A percentile compares a stretch with the other conserved stretches of the same genome.
These are phyloP conservation scores for Daldinia concentrica DNA, from an alignment of 495 filamentous ascomycete genomes.

Conservation along the genomic window DNA sequence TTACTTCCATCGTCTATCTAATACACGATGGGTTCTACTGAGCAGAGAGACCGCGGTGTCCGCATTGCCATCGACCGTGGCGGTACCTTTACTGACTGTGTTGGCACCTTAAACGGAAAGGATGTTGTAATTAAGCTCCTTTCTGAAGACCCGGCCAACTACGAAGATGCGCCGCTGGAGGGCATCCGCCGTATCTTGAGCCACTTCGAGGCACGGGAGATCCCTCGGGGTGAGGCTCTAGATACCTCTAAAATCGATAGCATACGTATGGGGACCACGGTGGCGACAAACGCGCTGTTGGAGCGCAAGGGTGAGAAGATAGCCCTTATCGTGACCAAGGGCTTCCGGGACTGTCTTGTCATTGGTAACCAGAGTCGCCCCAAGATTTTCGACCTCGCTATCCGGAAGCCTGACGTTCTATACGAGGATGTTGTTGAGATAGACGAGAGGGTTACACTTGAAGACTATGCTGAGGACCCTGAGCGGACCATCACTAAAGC, in stretches of 20 bases:
- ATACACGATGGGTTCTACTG: constrained; percentile 39
- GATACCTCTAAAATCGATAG: constrained; percentile 86
- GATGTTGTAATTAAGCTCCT: constrained; percentile 88
- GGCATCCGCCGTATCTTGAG: constrained; percentile 91
- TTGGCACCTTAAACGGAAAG: constrained; percentile 68
- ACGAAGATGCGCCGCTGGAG: constrained; percentile 87
- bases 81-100: constrained; percentile 77
- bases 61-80: constrained; percentile 72
- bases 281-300: constrained; percentile 87
- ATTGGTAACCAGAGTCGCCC: constrained; percentile 88
- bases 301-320: constrained; percentile 95
- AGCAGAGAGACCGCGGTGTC: constrained; percentile 55
- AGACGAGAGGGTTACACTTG: constrained; percentile 84
- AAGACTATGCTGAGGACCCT: constrained; percentile 88
- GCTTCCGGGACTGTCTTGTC: constrained; percentile 90
- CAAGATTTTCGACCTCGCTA: constrained; percentile 84
- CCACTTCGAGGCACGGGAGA: constrained; percentile 76
- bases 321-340: constrained; percentile 89
- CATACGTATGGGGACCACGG: constrained; percentile 90
- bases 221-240: constrained; percentile 81
- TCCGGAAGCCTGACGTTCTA: constrained; percentile 80
- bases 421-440: constrained; percentile 81
- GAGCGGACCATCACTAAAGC: constrained; percentile 63
- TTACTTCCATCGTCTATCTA: neutral
- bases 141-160: constrained; percentile 90